Evolutionary conservation across 1,284 basidiomycete genomes (phyloP).

Genomic region (Tranzscheliella williamsii): DNA sequence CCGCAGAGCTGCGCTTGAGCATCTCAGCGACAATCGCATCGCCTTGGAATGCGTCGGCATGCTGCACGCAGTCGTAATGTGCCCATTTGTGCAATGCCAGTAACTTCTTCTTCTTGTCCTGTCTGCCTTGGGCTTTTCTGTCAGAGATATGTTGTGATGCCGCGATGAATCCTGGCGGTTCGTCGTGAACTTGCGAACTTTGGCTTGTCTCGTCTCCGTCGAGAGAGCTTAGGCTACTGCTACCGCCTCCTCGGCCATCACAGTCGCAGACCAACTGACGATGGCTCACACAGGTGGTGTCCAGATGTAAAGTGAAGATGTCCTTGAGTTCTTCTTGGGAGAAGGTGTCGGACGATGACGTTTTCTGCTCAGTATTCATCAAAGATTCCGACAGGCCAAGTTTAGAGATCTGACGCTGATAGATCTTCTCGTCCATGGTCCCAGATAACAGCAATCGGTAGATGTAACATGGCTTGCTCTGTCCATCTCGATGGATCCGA

Average conservation of each 20-base stretch:
- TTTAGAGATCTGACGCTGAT: slow-evolving; percentile 90
- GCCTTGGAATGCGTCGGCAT: slow-evolving; percentile 21
- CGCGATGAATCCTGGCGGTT: slow-evolving; percentile 31
- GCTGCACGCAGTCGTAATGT: slow-evolving; percentile 69
- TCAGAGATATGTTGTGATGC: slow-evolving; percentile 43
- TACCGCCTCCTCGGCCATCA: slow-evolving; percentile 39
- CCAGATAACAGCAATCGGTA: slow-evolving; percentile 75
- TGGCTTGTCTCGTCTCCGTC: not conserved
- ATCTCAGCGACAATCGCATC: slow-evolving; percentile 21
- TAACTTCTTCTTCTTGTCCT: slow-evolving; percentile 74
- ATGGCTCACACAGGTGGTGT: slow-evolving; percentile 87
- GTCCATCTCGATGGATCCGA: slow-evolving; percentile 80
- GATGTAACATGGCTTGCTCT: slow-evolving; percentile 82
- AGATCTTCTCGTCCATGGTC: slow-evolving; percentile 62
- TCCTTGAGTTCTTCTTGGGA: slow-evolving; percentile 65
- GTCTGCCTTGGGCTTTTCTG: slow-evolving; percentile 5
- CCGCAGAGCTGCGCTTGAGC: slow-evolving; percentile 2
- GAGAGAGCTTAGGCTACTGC: not conserved
- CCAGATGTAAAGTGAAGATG: slow-evolving; percentile 82
- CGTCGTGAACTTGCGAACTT: slow-evolving; percentile 11
- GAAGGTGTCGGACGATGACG: slow-evolving; percentile 42
- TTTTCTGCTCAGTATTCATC: slow-evolving; percentile 61
- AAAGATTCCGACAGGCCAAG: slow-evolving; percentile 72
- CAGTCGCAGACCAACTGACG: slow-evolving; percentile 63
- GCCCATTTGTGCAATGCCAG: slow-evolving; percentile 84